Base-by-base conservation (phyloP, 1,284 basidiomycete species). In the Puccinia brachypodii region DNA sequence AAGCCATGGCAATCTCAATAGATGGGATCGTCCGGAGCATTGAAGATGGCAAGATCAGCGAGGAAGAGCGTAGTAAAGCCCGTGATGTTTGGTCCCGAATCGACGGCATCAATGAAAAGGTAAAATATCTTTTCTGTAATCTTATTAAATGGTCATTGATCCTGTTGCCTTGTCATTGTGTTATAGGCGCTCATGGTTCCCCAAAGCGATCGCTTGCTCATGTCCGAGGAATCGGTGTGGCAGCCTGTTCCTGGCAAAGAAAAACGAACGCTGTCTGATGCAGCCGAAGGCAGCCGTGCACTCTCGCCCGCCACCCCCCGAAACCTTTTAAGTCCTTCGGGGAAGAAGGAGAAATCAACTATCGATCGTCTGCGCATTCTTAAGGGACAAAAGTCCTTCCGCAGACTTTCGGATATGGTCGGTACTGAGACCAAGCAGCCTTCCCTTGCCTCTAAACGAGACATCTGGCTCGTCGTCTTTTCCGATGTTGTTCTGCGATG, bases 1-100 rank as follows among this genome's bases (percentile, higher is more conserved):
- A 98, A 58, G 92, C 92, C 85, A 96, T 98, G 94, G 95, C 98
- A 0, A 94, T 95, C 33, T 95, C 98, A 86, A 94, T 99, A 19
- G 96, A 99, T 88, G 91, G 90, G 16, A 96, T 98, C 84, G 95
- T 99, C 60, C 90, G 96, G 71, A 94, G 92, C 81, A 98, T 99
- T 82, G 96, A 99, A 87, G 95, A 98, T 85, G 95, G 98, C 88
- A 98, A 98, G 89, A 93, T 95, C 75, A 92, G 93, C 86, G 94
- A 93, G 87, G 96, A 98, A 87, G 95, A 97, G 86, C 90, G 96
- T 44, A 95, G 98, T 87, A 93, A 92, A 88, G 95, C 95, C 3
- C 89, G 95, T 19, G 96, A 99, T 87, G 92, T 93, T 0, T 94
- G 97, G 85, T 96, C 95, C 0, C 91, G 96, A 16, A 98, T 99